Evolutionary conservation across 495 filamentous ascomycete species (phyloP).

Genomic region (Antarctomyces pellizariae): DNA sequence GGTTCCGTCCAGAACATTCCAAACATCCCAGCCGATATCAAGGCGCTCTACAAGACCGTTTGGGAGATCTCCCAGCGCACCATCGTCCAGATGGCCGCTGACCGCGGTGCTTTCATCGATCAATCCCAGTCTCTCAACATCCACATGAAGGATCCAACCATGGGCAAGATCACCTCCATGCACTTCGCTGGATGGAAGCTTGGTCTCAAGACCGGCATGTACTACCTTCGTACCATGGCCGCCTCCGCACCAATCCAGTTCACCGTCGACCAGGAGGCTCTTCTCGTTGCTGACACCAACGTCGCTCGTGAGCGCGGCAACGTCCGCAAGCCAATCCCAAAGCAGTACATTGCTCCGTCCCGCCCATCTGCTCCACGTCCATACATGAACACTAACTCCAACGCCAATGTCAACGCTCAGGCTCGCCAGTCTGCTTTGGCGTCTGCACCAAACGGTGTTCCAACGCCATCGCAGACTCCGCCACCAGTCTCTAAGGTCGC

Average conservation of each 20-base stretch:
- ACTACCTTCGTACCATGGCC: constrained; percentile 96
- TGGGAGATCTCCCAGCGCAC: constrained; percentile 98
- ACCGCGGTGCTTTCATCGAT: constrained; percentile 94
- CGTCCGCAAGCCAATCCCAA: constrained; percentile 42
- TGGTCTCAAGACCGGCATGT: constrained; percentile 98
- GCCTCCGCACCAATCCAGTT: constrained; percentile 95
- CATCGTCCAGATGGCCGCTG: constrained; percentile 92
- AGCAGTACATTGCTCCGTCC: constrained; percentile 17
- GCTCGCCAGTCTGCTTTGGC: constrained; percentile 9
- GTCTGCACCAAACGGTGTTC: constrained; percentile 26
- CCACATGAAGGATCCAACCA: constrained; percentile 94
- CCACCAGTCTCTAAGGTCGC: constrained; percentile 22
- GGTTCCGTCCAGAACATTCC: constrained; percentile 92
- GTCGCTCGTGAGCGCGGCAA: constrained; percentile 33
- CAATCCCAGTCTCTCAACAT: constrained; percentile 98
- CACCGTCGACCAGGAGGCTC: constrained; percentile 91
- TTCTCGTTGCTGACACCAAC: constrained; percentile 71
- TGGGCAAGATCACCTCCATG: constrained; percentile 99
- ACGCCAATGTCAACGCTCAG: constrained; percentile 8
- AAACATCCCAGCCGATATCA: constrained; percentile 88
- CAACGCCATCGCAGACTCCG: constrained; percentile 35
- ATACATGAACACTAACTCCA: constrained; percentile 19
- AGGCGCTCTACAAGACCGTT: constrained; percentile 95
- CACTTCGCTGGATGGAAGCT: constrained; percentile 99
- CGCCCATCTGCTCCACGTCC: constrained; percentile 19